These are phyloP conservation scores for Diophrys sp. DNA, from an alignment of 73 alveolate species.

Conservation along the genomic window DNA sequence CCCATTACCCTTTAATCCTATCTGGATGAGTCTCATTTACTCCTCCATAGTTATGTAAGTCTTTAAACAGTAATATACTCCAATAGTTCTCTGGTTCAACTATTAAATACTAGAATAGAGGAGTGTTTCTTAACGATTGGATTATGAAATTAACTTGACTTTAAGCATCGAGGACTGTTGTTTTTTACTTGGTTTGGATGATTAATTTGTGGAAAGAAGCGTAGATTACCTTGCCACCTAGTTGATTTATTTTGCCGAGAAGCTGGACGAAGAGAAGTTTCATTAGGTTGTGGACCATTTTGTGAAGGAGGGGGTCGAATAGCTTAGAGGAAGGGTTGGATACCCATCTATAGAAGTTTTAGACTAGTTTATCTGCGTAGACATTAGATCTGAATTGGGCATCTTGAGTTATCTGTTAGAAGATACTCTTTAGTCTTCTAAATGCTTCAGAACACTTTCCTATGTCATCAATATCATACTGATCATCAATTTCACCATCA, in stretches of 20 bases:
- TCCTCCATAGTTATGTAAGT: conserved; percentile 80
- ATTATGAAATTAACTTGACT: conserved; percentile 61
- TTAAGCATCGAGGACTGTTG: conserved; percentile 66
- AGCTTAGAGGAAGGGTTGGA: conserved; percentile 72
- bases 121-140: conserved; percentile 57
- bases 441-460: conserved; percentile 83
- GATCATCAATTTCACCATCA: conserved; percentile 3
- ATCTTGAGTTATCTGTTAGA: conserved; percentile 74
- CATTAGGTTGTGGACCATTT: conserved; percentile 80
- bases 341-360: conserved; percentile 86
- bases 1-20: conserved; percentile 38
- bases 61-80: conserved; percentile 80
- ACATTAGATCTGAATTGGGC: conserved; percentile 55
- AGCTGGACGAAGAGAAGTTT: conserved; percentile 65
- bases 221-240: conserved; percentile 77
- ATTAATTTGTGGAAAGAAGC: conserved; percentile 76
- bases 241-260: conserved; percentile 60
- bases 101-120: conserved; percentile 59
- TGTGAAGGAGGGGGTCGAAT: conserved; percentile 86
- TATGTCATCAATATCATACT: conserved; percentile 72
- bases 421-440: conserved; percentile 64
- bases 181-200: conserved; percentile 56
- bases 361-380: conserved; percentile 78
- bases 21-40: conserved; percentile 58
- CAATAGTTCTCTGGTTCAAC: conserved; percentile 74